Conservation (phyloP, 2,329 filamentous ascomycete species). For the Rhinocladiella similis region DNA sequence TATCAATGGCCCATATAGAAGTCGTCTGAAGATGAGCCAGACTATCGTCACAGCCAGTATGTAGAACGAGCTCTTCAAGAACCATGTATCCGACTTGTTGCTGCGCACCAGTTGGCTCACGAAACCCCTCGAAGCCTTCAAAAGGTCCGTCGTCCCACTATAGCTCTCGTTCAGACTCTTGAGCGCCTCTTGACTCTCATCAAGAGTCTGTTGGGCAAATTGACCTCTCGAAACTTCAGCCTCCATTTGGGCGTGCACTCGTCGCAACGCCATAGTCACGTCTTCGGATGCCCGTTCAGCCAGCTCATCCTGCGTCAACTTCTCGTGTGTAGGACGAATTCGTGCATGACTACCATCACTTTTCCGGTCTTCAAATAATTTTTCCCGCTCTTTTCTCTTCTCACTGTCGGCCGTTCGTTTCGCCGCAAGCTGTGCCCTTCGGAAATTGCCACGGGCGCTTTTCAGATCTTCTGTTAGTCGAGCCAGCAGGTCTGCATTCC, state of each 20-base stretch:
- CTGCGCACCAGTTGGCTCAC: constrained; percentile 77
- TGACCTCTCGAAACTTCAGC: constrained; percentile 80
- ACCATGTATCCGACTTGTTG: constrained; percentile 98
- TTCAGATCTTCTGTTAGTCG: constrained; percentile 70
- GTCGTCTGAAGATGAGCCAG: constrained; percentile 83
- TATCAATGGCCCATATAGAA: constrained; percentile 86
- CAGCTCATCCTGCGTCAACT: constrained; percentile 69
- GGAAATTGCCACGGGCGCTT: constrained; percentile 67
- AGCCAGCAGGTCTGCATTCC: constrained; percentile 66
- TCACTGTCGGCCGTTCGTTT: constrained; percentile 73
- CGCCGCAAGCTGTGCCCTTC: constrained; percentile 77
- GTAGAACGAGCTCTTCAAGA: constrained; percentile 86
- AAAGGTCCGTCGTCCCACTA: constrained; percentile 71
- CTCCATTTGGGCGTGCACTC: constrained; percentile 84
- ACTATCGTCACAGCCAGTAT: constrained; percentile 72
- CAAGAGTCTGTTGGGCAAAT: constrained; percentile 84
- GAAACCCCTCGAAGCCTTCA: constrained; percentile 72
- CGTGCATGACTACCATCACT: constrained; percentile 9
- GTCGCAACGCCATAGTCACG: constrained; percentile 78
- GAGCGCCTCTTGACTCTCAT: constrained; percentile 68
- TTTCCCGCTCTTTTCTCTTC: constrained; percentile 72
- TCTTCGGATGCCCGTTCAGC: constrained; percentile 74
- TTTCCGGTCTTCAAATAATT: constrained; percentile 63
- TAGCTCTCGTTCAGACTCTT: constrained; percentile 79
- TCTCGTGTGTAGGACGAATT: constrained; percentile 41